A percentile compares a stretch with the other conserved stretches of the same genome.
phyloP scores from a whole-genome alignment of 2,329 filamentous ascomycete genomes.

The Pyricularia pennisetigena region DNA sequence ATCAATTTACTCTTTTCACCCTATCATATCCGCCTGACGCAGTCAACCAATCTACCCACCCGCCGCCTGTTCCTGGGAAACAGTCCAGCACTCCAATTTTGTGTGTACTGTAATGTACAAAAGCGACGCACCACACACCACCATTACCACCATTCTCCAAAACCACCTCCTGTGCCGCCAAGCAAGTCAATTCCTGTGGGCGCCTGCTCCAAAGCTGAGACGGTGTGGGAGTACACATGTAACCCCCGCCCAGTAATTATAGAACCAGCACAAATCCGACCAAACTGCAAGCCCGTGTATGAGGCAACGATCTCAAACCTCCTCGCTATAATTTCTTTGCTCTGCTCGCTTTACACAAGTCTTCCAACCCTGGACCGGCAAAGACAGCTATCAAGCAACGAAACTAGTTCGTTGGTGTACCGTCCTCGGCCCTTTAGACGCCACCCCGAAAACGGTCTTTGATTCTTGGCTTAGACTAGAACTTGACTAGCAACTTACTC shows the following conservation, averaged over 20 bases:
- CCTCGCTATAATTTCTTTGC: not conserved
- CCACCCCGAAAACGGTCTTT: not conserved
- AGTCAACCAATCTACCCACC: not conserved
- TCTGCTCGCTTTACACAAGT: not conserved
- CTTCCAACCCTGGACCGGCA: not conserved
- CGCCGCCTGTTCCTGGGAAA: not conserved
- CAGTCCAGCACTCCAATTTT: not conserved
- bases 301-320: not conserved
- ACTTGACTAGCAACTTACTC: not conserved
- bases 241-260: slow-evolving; percentile 4
- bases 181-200: not conserved
- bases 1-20: not conserved
- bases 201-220: slow-evolving; percentile 1
- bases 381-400: not conserved
- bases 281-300: not conserved
- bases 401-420: not conserved
- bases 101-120: not conserved
- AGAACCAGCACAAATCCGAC: not conserved
- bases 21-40: not conserved
- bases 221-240: slow-evolving; percentile 5
- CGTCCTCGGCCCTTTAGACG: not conserved
- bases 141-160: not conserved
- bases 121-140: not conserved
- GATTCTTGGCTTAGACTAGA: not conserved
- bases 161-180: not conserved